Conservation (phyloP, 352 stramenopile species). For the Phytophthora boehmeriae region DNA sequence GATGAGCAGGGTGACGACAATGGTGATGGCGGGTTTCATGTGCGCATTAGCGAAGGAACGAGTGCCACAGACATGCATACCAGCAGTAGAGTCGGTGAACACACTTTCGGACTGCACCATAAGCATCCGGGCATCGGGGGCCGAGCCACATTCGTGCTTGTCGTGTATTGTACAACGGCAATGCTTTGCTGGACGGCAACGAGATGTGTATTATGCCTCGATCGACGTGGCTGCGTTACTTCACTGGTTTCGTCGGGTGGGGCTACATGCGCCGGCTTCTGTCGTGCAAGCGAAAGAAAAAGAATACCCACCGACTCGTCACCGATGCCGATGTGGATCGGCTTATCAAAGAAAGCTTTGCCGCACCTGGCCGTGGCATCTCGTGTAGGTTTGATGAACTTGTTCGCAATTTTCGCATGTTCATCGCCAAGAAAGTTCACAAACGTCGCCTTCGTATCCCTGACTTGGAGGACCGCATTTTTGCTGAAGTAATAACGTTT, state of each 20-base stretch:
- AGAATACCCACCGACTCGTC: slow-evolving; percentile 54
- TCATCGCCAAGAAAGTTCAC: slow-evolving; percentile 81
- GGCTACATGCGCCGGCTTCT: slow-evolving; percentile 47
- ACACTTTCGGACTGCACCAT: slow-evolving; percentile 59
- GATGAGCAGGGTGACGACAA: slow-evolving; percentile 12
- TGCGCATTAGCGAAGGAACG: slow-evolving; percentile 52
- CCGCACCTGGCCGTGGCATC: slow-evolving; percentile 63
- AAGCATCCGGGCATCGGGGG: slow-evolving; percentile 49
- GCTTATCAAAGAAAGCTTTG: slow-evolving; percentile 68
- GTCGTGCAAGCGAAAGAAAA: slow-evolving; percentile 50
- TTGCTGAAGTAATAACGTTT: slow-evolving; percentile 75
- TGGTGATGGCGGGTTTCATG: slow-evolving; percentile 33
- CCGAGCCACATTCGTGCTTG: slow-evolving; percentile 68
- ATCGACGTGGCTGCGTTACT: slow-evolving; percentile 66
- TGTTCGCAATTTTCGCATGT: slow-evolving; percentile 82
- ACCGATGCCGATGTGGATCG: slow-evolving; percentile 70
- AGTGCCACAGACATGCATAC: slow-evolving; percentile 24
- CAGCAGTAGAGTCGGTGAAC: slow-evolving; percentile 13
- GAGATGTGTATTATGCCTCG: slow-evolving; percentile 65
- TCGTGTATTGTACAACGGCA: slow-evolving; percentile 77
- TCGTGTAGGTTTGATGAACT: slow-evolving; percentile 84
- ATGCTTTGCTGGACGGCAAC: slow-evolving; percentile 69
- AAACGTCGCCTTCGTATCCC: slow-evolving; percentile 55
- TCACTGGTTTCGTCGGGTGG: slow-evolving; percentile 56
- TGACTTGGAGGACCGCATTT: slow-evolving; percentile 75